Conservation (phyloP, 768 basidiomycete genomes). For the Tricholoma bakamatsutake region DNA sequence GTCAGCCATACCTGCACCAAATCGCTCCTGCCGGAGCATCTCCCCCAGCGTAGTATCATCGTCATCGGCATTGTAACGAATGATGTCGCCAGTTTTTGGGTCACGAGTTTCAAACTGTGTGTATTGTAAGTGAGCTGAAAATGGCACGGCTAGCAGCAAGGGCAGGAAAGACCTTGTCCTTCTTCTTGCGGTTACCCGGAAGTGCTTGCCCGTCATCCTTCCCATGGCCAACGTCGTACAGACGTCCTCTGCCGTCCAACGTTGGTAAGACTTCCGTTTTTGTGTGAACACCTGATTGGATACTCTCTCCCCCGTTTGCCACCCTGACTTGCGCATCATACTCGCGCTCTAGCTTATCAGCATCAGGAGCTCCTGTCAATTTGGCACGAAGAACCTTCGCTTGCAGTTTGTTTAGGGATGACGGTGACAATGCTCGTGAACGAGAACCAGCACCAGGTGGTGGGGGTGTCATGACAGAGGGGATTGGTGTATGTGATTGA, state of each 20-base stretch:
- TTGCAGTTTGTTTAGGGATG: conserved; percentile 86
- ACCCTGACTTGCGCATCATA: conserved; percentile 69
- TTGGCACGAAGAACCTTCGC: conserved; percentile 90
- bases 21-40: conserved; percentile 88
- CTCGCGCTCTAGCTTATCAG: conserved; percentile 72
- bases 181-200: conserved; percentile 76
- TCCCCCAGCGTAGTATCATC: conserved; percentile 83
- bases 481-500: conserved; percentile 78
- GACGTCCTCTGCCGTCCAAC: conserved; percentile 70
- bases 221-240: conserved; percentile 91
- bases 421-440: conserved; percentile 55
- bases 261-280: conserved; percentile 86
- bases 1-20: conserved; percentile 83
- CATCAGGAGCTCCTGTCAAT: conserved; percentile 75
- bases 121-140: background rate
- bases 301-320: conserved; percentile 37
- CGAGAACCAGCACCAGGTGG: conserved; percentile 24
- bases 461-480: conserved; percentile 83
- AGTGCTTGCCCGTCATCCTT: conserved; percentile 44
- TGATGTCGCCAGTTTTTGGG: conserved; percentile 80
- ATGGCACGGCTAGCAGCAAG: conserved; percentile 1
- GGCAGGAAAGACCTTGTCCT: conserved; percentile 57
- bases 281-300: conserved; percentile 38
- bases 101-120: conserved; percentile 82
- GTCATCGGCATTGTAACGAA: conserved; percentile 89